Percentiles rank a stretch among this genome's conserved stretches.
phyloP scores from a whole-genome alignment of 2,329 filamentous ascomycete genomes.

The Immersiporthe knoxdaviesiana region DNA sequence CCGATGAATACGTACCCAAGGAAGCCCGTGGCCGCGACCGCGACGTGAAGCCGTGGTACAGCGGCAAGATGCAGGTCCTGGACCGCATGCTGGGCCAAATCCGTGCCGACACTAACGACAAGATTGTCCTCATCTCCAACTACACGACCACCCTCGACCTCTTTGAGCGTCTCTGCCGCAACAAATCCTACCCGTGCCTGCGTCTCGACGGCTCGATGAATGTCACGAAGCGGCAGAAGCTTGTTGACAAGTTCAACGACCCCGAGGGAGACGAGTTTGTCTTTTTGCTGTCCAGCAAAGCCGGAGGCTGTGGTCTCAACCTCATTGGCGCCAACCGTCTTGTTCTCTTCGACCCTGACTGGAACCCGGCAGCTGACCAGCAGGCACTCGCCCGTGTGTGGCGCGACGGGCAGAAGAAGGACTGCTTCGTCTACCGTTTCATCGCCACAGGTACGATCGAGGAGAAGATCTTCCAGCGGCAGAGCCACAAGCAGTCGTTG shows the following conservation, averaged over 20 bases:
- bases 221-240: conserved; percentile 93
- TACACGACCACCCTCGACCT: conserved; percentile 96
- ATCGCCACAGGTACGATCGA: conserved; percentile 98
- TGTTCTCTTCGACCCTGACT: conserved; percentile 94
- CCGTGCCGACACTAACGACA: conserved; percentile 94
- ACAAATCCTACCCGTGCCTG: conserved; percentile 80
- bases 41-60: conserved; percentile 94
- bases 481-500: conserved; percentile 96
- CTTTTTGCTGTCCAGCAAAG: conserved; percentile 95
- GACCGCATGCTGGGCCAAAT: conserved; percentile 97
- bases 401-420: conserved; percentile 98
- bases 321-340: conserved; percentile 93
- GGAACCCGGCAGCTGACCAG: conserved; percentile 97
- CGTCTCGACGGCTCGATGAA: conserved; percentile 97
- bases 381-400: conserved; percentile 96
- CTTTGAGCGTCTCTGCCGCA: conserved; percentile 87
- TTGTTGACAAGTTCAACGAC: conserved; percentile 97
- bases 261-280: conserved; percentile 88
- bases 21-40: conserved; percentile 86
- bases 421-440: conserved; percentile 99
- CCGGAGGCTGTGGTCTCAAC: conserved; percentile 94
- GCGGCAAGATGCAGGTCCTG: conserved; percentile 97
- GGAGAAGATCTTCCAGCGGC: conserved; percentile 98
- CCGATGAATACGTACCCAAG: conserved; percentile 85
- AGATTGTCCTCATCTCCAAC: conserved; percentile 98